Conservation (phyloP, 495 filamentous ascomycete genomes). For the Penicillium paradoxum region DNA sequence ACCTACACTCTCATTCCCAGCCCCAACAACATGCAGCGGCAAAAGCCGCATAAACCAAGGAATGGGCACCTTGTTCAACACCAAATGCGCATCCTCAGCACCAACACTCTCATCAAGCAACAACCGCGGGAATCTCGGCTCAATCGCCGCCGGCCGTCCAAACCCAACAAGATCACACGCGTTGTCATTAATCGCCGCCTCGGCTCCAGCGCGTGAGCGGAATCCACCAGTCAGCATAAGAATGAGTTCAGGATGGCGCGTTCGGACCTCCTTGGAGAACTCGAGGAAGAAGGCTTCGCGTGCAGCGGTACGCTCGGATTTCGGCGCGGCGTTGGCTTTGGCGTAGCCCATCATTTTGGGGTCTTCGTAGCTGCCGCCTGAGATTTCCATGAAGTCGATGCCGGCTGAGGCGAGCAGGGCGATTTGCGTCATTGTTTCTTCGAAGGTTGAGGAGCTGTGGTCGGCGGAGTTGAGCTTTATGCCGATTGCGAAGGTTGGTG, state of each 20-base stretch:
- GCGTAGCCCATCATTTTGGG: conserved; percentile 34
- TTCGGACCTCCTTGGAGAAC: conserved; percentile 46
- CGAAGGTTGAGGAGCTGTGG: conserved; percentile 40
- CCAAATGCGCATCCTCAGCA: conserved; percentile 45
- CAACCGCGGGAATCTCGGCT: conserved; percentile 45
- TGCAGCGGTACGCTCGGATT: conserved; percentile 38
- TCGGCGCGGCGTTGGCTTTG: conserved; percentile 5
- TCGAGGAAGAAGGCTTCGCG: conserved; percentile 62
- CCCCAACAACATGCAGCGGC: conserved; percentile 37
- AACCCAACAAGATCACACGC: conserved; percentile 58
- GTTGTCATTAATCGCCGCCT: conserved; percentile 43
- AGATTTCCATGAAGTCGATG: conserved; percentile 60
- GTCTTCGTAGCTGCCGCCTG: conserved; percentile 55
- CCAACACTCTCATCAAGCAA: conserved; percentile 49
- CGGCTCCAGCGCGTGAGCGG: conserved; percentile 50
- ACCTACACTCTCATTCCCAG: conserved; percentile 42
- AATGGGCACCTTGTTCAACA: conserved; percentile 30
- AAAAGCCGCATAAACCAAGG: conserved; percentile 31
- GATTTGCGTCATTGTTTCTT: conserved; percentile 51
- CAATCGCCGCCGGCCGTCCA: conserved; percentile 47
- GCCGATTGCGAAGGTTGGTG: conserved; percentile 48
- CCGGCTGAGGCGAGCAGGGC: conserved; percentile 46
- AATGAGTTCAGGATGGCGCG: conserved; percentile 37
- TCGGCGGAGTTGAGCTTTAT: conserved; percentile 63
- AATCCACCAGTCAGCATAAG: conserved; percentile 55